Conservation (phyloP, 1,139 yeast species). For the Blastobotrys arbuscula region DNA sequence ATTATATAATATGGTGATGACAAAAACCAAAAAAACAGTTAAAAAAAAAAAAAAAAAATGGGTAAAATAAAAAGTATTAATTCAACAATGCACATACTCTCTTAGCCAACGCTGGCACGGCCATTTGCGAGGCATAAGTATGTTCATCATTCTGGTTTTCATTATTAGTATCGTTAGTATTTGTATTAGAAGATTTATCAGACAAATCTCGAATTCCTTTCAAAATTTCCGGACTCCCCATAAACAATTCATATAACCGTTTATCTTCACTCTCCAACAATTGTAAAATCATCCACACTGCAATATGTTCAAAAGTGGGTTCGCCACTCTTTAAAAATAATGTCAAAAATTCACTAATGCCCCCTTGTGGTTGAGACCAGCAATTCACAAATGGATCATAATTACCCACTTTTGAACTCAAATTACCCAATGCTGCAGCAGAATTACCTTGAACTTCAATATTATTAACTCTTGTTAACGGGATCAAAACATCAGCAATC, state of each 20-base stretch:
- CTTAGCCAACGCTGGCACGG: constrained; percentile 35
- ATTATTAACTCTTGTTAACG: constrained; percentile 80
- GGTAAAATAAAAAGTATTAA: constrained; percentile 5
- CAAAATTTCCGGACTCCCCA: constrained; percentile 32
- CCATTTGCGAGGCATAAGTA: constrained; percentile 32
- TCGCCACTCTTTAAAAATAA: constrained; percentile 79
- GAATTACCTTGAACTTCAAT: constrained; percentile 98
- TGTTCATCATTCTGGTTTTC: constrained; percentile 19
- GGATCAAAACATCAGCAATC: constrained; percentile 82
- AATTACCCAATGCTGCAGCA: constrained; percentile 95
- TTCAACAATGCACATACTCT: constrained; percentile 28
- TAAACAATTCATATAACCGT: constrained; percentile 44
- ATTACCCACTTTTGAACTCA: constrained; percentile 83
- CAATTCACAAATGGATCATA: constrained; percentile 72
- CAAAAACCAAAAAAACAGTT: background rate
- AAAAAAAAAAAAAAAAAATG: background rate
- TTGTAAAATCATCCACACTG: constrained; percentile 94
- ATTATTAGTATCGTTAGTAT: background rate
- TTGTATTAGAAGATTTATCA: constrained; percentile 20
- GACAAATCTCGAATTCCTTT: constrained; percentile 34
- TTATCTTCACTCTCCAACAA: constrained; percentile 79
- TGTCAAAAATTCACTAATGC: constrained; percentile 76
- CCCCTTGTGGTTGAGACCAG: constrained; percentile 80
- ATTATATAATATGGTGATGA: background rate
- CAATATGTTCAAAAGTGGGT: constrained; percentile 97